A percentile compares a stretch with the other conserved stretches of the same genome.
Evolutionary conservation across 768 basidiomycete genomes (phyloP).

Genomic region (Termitomyces sp.): DNA sequence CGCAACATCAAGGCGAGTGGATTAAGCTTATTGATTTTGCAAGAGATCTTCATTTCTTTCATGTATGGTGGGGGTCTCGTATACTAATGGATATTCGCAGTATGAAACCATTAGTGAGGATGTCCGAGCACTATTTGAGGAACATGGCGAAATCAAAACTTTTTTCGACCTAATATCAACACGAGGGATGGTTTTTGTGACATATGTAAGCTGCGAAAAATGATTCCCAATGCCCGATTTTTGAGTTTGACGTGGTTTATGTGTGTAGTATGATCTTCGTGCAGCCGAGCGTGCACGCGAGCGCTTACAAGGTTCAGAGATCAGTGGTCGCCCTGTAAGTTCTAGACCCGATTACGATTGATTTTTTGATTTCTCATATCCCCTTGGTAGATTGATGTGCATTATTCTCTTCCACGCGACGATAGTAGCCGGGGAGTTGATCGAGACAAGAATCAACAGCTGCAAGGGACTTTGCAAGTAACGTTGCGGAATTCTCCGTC

Average conservation of each 20-base stretch:
- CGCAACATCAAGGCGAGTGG: slow-evolving; percentile 94
- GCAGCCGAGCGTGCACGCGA: slow-evolving; percentile 92
- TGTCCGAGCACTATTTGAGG: slow-evolving; percentile 83
- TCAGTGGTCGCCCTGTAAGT: slow-evolving; percentile 85
- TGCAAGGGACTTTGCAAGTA: slow-evolving; percentile 84
- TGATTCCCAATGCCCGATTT: background rate
- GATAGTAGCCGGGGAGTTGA: slow-evolving; percentile 68
- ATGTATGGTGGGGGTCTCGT: background rate
- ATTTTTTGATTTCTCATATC: slow-evolving; percentile 15
- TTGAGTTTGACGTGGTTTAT: slow-evolving; percentile 18
- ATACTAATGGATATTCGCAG: slow-evolving; percentile 36
- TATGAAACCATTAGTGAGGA: slow-evolving; percentile 88
- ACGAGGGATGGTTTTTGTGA: slow-evolving; percentile 98
- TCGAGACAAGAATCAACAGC: slow-evolving; percentile 83
- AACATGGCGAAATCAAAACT: slow-evolving; percentile 93
- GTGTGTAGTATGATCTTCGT: slow-evolving; percentile 78
- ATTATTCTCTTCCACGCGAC: slow-evolving; percentile 92
- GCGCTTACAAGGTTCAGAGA: slow-evolving; percentile 83
- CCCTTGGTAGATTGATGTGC: slow-evolving; percentile 89
- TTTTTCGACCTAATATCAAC: slow-evolving; percentile 95
- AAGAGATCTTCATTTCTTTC: background rate
- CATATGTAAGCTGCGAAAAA: slow-evolving; percentile 59
- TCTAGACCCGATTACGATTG: background rate
- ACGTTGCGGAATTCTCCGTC: slow-evolving; percentile 69
- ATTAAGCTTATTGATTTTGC: slow-evolving; percentile 10